Base-by-base conservation (phyloP, 1,139 yeast genomes). In the Lodderomyces theae region DNA sequence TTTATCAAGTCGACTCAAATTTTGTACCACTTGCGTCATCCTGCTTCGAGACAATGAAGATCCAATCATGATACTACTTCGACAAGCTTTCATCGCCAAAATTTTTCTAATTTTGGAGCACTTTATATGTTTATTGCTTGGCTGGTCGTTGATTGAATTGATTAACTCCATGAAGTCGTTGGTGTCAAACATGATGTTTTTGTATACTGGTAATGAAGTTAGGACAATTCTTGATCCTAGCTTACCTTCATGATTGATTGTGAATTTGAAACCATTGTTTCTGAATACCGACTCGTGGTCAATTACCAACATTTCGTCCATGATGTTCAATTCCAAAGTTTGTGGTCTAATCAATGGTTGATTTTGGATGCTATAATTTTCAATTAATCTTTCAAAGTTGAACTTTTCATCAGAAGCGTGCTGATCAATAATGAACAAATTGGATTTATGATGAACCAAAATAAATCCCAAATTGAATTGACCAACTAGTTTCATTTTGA, bases 341-440 rank as follows among this genome's bases (percentile, higher is more conserved):
- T 77, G 70, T 0, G 96, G 95, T 0, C 67, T 63, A 7, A 92
- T 86, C 39, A 92, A 66, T 1, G 80, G 80, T 60, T 92, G 98
- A 34, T 74, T 71, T 38, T 78, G 74, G 21, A 55, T 48, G 33
- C 51, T 51, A 49, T 87, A 78, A 0, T 64, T 61, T 0, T 86
- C 79, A 9, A 70, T 72, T 15, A 88, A 64, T 40, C 68, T 69
- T 58, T 94, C 98, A 66, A 87, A 92, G 59, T 92, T 92, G 63
- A 56, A 87, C 54, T 89, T 92, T 56, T 92, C 99, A 62, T 92
- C 98, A 48, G 96, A 86, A 1, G 98, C 98, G 64, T 92, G 99
- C 61, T 92, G 99, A 58, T 92, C 99, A 37, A 92, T 75, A 34
- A 92, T 90, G 53, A 92, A 89, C 33, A 92, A 57, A 55, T 87